Evolutionary conservation across 2,329 filamentous ascomycete species (phyloP).

Genomic region (Trichoderma arundinaceum): DNA sequence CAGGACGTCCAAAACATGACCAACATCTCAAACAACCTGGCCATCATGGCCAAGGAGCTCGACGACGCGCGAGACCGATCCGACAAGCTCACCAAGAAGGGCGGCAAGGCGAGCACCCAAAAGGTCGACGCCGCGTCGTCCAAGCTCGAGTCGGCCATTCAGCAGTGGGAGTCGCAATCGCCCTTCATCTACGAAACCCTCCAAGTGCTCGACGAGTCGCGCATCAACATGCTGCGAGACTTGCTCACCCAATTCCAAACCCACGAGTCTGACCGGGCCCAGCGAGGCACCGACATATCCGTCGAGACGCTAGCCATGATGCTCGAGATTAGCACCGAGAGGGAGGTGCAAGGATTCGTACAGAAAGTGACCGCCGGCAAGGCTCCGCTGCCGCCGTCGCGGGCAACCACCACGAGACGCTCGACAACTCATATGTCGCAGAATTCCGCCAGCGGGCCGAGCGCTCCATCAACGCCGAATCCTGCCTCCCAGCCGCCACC

Average conservation of each 20-base stretch:
- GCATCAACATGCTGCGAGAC: constrained; percentile 88
- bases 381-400: constrained; percentile 47
- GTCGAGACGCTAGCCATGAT: constrained; percentile 82
- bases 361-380: constrained; percentile 52
- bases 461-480: constrained; percentile 31
- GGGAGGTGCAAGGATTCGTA: constrained; percentile 80
- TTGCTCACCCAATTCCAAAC: constrained; percentile 91
- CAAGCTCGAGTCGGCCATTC: constrained; percentile 76
- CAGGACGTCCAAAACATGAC: constrained; percentile 83
- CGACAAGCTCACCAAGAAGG: constrained; percentile 84
- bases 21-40: constrained; percentile 80
- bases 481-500: constrained; percentile 21
- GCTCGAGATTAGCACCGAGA: constrained; percentile 83
- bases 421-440: constrained; percentile 44
- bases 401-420: constrained; percentile 48
- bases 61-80: constrained; percentile 82
- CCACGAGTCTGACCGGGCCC: constrained; percentile 85
- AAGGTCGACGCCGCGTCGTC: constrained; percentile 77
- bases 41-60: constrained; percentile 80
- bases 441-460: constrained; percentile 29
- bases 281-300: constrained; percentile 73
- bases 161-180: constrained; percentile 92
- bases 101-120: constrained; percentile 73
- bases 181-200: constrained; percentile 94
- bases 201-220: constrained; percentile 86